These are phyloP conservation scores for Microstegium vimineum DNA, from an alignment of 176 grass and related monocot species.

Conservation along the genomic window DNA sequence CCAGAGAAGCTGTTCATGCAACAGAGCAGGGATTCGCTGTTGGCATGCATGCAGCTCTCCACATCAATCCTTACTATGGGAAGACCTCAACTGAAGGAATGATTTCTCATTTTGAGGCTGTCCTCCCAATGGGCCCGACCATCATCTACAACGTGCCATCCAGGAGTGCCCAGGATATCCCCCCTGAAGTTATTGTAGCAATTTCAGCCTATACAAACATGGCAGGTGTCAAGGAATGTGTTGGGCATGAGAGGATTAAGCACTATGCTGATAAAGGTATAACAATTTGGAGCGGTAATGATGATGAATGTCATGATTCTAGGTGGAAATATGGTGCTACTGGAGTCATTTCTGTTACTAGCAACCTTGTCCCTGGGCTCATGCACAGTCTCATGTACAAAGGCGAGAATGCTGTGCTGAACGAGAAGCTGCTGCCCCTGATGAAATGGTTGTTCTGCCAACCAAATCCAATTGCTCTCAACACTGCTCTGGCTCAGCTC, in stretches of 20 bases:
- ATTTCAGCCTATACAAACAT: slow-evolving; percentile 57
- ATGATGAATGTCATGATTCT: slow-evolving; percentile 73
- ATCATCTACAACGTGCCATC: slow-evolving; percentile 85
- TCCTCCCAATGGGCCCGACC: slow-evolving; percentile 80
- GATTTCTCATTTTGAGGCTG: slow-evolving; percentile 67
- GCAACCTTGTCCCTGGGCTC: slow-evolving; percentile 79
- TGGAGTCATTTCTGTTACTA: slow-evolving; percentile 73
- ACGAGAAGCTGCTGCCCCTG: slow-evolving; percentile 60
- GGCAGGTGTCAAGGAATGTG: slow-evolving; percentile 85
- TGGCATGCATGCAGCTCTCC: slow-evolving; percentile 92
- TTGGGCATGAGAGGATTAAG: slow-evolving; percentile 66
- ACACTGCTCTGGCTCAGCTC: slow-evolving; percentile 84
- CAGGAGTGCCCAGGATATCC: slow-evolving; percentile 76
- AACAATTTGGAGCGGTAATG: slow-evolving; percentile 75
- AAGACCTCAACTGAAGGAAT: slow-evolving; percentile 80
- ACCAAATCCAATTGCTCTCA: slow-evolving; percentile 75
- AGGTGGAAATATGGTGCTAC: slow-evolving; percentile 64
- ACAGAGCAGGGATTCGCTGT: slow-evolving; percentile 89
- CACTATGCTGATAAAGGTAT: slow-evolving; percentile 64
- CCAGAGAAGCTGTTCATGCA: slow-evolving; percentile 86
- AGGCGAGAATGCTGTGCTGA: slow-evolving; percentile 46
- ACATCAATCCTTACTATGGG: slow-evolving; percentile 95
- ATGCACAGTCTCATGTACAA: slow-evolving; percentile 63
- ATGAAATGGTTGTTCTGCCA: slow-evolving; percentile 81
- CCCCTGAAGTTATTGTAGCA: slow-evolving; percentile 52